Conservation (phyloP, 345 rosid species). For the Capsella bursapastoris region DNA sequence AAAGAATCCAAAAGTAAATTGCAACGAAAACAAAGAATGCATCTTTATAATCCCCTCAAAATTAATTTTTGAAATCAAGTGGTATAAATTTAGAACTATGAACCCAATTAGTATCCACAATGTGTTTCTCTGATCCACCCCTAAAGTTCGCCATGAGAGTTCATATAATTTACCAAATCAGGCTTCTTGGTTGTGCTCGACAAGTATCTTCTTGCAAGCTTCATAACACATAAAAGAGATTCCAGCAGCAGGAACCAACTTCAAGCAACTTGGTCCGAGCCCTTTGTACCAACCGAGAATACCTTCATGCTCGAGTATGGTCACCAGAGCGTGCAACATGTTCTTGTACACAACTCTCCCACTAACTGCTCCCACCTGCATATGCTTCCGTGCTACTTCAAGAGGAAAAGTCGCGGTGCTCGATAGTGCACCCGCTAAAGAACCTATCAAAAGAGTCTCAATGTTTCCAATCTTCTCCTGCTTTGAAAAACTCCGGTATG, state of each 20-base stretch:
- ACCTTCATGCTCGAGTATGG: constrained; percentile 86
- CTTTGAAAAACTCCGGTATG: constrained; percentile 66
- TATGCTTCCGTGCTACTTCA: constrained; percentile 96
- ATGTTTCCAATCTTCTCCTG: constrained; percentile 87
- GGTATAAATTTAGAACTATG: constrained; percentile 22
- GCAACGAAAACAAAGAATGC: constrained; percentile 6
- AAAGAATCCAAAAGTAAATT: background rate
- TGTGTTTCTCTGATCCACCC: constrained; percentile 25
- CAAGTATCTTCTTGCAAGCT: constrained; percentile 84
- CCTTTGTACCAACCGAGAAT: constrained; percentile 84
- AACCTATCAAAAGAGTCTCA: constrained; percentile 89
- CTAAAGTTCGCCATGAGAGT: constrained; percentile 7
- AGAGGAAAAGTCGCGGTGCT: constrained; percentile 95
- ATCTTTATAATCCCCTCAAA: constrained; percentile 23
- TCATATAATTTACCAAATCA: constrained; percentile 19
- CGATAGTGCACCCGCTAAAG: constrained; percentile 85
- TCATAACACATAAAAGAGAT: constrained; percentile 99
- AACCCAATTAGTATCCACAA: background rate
- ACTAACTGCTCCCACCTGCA: constrained; percentile 93
- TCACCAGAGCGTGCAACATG: constrained; percentile 79
- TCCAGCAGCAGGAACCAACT: constrained; percentile 97
- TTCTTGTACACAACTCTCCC: constrained; percentile 90
- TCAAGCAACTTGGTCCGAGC: constrained; percentile 93
- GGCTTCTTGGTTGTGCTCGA: constrained; percentile 66
- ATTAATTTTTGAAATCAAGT: constrained; percentile 22